These are phyloP conservation scores for Ophiosphaerella narmari DNA, from an alignment of 2,329 filamentous ascomycete genomes.

Conservation along the genomic window DNA sequence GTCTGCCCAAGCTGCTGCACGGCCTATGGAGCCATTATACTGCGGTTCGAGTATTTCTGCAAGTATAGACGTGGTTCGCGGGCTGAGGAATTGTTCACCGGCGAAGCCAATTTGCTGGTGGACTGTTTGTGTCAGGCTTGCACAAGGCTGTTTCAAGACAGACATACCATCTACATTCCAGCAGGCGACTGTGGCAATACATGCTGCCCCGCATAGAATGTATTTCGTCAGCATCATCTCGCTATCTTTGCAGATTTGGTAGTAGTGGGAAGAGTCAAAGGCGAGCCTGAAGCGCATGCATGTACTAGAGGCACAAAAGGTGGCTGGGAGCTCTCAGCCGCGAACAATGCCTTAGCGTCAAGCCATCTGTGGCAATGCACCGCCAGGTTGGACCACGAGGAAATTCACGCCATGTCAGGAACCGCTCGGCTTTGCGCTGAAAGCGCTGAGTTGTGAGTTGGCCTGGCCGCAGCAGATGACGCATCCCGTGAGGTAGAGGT, in stretches of 20 bases:
- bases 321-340: no score
- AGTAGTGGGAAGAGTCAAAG: no score
- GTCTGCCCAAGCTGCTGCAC: constrained; percentile 48
- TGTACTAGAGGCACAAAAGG: neutral
- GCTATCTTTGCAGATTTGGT: no score
- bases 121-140: constrained; percentile 26
- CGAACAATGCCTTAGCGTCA: no score
- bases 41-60: constrained; percentile 45
- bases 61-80: constrained; percentile 38
- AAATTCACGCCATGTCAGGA: no score
- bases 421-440: no score
- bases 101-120: constrained; percentile 50
- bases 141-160: neutral
- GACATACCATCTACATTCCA: constrained; percentile 42
- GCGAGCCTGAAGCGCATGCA: neutral
- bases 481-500: no score
- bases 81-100: constrained; percentile 44
- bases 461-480: no score
- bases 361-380: no score
- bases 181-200: constrained; percentile 18
- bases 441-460: no score
- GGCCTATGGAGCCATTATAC: constrained; percentile 47
- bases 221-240: neutral
- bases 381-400: no score
- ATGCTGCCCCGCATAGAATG: neutral